These are phyloP conservation scores for Sarocladium brachiariae DNA, from an alignment of 2,329 filamentous ascomycete genomes.

Conservation along the genomic window DNA sequence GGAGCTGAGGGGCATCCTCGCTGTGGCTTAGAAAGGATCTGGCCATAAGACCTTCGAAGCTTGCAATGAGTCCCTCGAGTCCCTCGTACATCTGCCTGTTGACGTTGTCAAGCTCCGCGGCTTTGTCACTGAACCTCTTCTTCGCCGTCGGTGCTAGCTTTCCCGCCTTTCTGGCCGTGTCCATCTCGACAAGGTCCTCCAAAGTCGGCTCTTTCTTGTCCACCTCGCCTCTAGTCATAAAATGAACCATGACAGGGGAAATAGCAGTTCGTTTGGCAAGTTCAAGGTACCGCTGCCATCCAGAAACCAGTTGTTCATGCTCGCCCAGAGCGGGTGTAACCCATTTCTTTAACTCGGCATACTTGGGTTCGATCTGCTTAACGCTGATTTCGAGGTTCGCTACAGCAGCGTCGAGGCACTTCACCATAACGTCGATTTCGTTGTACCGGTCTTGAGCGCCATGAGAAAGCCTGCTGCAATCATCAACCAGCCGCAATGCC, in stretches of 20 bases:
- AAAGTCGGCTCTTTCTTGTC: conserved; percentile 50
- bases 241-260: conserved; percentile 57
- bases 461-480: conserved; percentile 59
- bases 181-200: conserved; percentile 69
- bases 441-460: conserved; percentile 58
- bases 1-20: conserved; percentile 59
- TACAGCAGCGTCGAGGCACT: conserved; percentile 76
- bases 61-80: conserved; percentile 54
- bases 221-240: conserved; percentile 48
- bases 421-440: conserved; percentile 70
- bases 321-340: conserved; percentile 60
- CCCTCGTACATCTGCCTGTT: conserved; percentile 54
- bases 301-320: conserved; percentile 54
- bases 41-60: conserved; percentile 52
- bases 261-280: conserved; percentile 59
- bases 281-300: conserved; percentile 63
- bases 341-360: conserved; percentile 65
- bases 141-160: conserved; percentile 53
- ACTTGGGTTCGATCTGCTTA: conserved; percentile 63
- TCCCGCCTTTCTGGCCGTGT: conserved; percentile 66
- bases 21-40: conserved; percentile 50
- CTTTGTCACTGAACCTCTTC: conserved; percentile 51
- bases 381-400: conserved; percentile 76
- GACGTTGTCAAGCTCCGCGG: conserved; percentile 53
- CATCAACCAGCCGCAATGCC: conserved; percentile 64